A percentile compares a stretch with the other conserved stretches of the same genome.
Conservation (phyloP, 352 stramenopile species). For the Phytopythium mirpurense region DNA sequence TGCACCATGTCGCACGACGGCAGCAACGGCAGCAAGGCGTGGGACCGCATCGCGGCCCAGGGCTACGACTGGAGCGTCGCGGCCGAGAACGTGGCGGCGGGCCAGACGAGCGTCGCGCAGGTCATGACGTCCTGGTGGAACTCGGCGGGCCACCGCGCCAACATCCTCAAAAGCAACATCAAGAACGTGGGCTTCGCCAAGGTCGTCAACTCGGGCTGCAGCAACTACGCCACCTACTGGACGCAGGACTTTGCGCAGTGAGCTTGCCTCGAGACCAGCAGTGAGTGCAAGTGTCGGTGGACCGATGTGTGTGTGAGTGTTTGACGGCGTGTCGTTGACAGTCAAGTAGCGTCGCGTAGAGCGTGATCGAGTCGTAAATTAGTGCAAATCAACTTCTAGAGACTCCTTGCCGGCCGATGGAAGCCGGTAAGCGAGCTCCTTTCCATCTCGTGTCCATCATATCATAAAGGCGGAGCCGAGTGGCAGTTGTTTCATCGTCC, state of each 20-base stretch:
- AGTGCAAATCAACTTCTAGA: background rate
- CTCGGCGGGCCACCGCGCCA: conserved; percentile 36
- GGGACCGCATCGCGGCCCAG: conserved; percentile 27
- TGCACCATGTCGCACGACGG: conserved; percentile 45
- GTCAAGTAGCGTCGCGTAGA: conserved; percentile 1
- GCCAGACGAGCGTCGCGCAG: conserved; percentile 25
- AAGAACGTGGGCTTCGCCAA: conserved; percentile 29
- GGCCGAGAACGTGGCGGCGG: conserved; percentile 52
- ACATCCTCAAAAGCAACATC: conserved; percentile 30
- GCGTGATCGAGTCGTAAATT: background rate
- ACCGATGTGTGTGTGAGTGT: background rate
- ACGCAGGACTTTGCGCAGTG: conserved; percentile 26
- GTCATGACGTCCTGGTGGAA: conserved; percentile 56
- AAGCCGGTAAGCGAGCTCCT: background rate
- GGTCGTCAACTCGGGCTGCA: conserved; percentile 18
- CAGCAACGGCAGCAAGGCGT: conserved; percentile 26
- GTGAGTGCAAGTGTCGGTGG: background rate
- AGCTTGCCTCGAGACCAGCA: background rate
- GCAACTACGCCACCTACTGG: conserved; percentile 26
- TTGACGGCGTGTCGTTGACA: background rate
- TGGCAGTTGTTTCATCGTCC: too few species aligned
- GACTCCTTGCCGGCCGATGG: background rate
- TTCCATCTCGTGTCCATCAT: too few species aligned
- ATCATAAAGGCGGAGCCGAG: too few species aligned
- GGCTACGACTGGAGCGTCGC: conserved; percentile 34